Evolutionary conservation across 805 yeast genomes (phyloP).

Genomic region (Scheffersomyces ergatensis): DNA sequence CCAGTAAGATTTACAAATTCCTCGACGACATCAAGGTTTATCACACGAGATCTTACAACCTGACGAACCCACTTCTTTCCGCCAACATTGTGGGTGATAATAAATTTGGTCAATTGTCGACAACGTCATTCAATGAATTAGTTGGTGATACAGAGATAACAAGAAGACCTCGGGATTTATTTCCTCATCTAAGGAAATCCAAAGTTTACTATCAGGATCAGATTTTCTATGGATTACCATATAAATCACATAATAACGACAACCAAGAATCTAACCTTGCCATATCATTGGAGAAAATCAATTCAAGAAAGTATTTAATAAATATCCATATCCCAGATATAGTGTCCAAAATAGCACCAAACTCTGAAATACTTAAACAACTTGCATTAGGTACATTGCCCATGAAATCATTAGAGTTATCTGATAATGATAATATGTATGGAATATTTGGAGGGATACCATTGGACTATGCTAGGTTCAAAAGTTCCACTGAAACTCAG

Average conservation of each 20-base stretch:
- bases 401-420: not conserved
- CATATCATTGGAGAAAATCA: constrained; percentile 35
- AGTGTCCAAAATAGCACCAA: constrained; percentile 31
- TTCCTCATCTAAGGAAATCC: constrained; percentile 26
- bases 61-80: constrained; percentile 27
- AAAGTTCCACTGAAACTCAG: too few species aligned
- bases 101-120: constrained; percentile 12
- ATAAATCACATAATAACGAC: not conserved
- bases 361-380: constrained; percentile 6
- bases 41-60: constrained; percentile 8
- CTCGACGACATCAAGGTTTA: constrained; percentile 20
- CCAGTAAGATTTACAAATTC: constrained; percentile 9
- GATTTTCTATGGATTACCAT: constrained; percentile 28
- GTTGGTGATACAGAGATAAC: not conserved
- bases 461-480: not conserved
- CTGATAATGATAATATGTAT: not conserved
- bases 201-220: constrained; percentile 24
- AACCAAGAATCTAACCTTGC: constrained; percentile 16
- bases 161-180: constrained; percentile 17
- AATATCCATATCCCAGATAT: constrained; percentile 45
- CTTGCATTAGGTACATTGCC: not conserved
- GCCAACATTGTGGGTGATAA: constrained; percentile 22
- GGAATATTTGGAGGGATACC: not conserved
- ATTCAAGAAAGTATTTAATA: constrained; percentile 30
- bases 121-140: not conserved